These are phyloP conservation scores for Cephalotrichum gorgonifer DNA, from an alignment of 2,329 filamentous ascomycete species.

Conservation along the genomic window DNA sequence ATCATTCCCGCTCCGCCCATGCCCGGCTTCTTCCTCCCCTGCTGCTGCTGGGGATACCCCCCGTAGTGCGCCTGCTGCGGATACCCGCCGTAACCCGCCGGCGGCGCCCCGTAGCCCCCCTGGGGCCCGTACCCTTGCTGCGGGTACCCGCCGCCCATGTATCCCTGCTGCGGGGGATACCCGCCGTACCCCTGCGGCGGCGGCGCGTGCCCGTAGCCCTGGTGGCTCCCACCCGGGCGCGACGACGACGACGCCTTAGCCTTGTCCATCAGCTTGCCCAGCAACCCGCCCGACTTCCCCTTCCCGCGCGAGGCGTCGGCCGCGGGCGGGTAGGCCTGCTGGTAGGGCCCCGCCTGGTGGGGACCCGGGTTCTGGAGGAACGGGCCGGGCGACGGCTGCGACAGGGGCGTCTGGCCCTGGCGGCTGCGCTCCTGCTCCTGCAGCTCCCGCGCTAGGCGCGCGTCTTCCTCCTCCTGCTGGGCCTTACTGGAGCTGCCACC, in stretches of 20 bases:
- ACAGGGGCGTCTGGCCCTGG: slow-evolving; percentile 12
- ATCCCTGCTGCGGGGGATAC: slow-evolving; percentile 16
- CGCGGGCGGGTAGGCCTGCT: slow-evolving; percentile 11
- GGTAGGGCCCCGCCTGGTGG: slow-evolving; percentile 12
- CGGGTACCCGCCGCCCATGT: slow-evolving; percentile 3
- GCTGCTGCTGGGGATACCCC: slow-evolving; percentile 21
- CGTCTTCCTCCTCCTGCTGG: slow-evolving; percentile 59
- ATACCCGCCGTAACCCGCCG: slow-evolving; percentile 19
- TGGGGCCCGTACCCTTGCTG: slow-evolving; percentile 9
- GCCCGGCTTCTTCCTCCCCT: slow-evolving; percentile 33
- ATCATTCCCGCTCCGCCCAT: slow-evolving; percentile 29
- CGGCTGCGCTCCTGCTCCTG: slow-evolving; percentile 61
- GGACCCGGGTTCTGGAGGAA: slow-evolving; percentile 15
- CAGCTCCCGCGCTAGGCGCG: slow-evolving; percentile 61
- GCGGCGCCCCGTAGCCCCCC: slow-evolving; percentile 19
- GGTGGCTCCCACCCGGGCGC: too few relatives aligned
- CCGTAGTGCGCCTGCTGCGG: background rate
- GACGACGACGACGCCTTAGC: slow-evolving; percentile 24
- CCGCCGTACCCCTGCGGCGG: slow-evolving; percentile 19
- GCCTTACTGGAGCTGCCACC: slow-evolving; percentile 12
- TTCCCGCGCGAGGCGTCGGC: slow-evolving; percentile 13
- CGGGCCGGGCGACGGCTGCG: slow-evolving; percentile 21
- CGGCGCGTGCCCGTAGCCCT: slow-evolving; percentile 12
- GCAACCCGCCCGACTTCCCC: slow-evolving; percentile 33
- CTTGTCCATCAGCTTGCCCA: slow-evolving; percentile 44